Percentiles rank a stretch among this genome's conserved stretches.
Evolutionary conservation across 306 rosid genomes (phyloP).

Genomic region (Quercus rubra): DNA sequence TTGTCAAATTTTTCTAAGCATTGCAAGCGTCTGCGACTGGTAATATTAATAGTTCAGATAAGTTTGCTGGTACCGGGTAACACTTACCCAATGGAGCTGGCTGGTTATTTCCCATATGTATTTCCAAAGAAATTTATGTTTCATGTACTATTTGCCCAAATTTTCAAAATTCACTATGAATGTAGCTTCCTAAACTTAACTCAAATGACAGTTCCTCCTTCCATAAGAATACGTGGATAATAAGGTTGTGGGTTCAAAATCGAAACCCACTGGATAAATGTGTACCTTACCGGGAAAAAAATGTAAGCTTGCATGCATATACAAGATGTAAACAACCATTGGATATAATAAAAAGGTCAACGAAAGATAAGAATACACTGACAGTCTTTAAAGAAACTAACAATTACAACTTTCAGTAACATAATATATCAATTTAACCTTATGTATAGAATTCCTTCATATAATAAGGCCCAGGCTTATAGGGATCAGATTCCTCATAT

Average conservation of each 20-base stretch:
- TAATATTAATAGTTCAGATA: neutral
- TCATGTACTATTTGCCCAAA: neutral
- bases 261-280: no score
- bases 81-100: neutral
- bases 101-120: neutral
- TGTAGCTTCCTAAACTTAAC: neutral
- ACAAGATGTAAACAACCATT: neutral
- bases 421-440: constrained; percentile 7
- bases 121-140: neutral
- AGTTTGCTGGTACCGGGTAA: neutral
- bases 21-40: no score
- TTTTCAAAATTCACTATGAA: neutral
- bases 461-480: constrained; percentile 70
- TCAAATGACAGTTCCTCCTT: no score
- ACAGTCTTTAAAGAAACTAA: neutral
- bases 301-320: no score
- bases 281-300: no score
- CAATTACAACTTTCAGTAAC: neutral
- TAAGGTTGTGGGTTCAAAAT: no score
- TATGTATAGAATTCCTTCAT: constrained; percentile 52
- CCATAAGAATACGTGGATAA: no score
- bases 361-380: neutral
- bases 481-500: constrained; percentile 72
- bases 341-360: neutral
- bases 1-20: no score